Conservation (phyloP, 2,329 filamentous ascomycete genomes). For the Blumeria graminis region DNA sequence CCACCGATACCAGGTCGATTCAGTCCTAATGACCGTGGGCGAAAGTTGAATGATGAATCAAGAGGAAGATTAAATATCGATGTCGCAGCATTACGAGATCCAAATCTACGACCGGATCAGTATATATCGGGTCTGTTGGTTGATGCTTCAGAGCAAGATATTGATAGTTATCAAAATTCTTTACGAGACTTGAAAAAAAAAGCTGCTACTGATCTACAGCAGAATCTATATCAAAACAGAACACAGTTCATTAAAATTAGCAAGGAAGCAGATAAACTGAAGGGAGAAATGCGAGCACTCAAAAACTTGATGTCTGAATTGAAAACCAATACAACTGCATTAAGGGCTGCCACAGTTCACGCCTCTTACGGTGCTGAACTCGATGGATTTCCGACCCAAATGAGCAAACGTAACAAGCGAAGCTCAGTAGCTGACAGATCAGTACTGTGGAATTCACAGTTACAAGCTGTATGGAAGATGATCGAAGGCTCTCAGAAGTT, state of each 20-base stretch:
- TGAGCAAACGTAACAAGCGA: slow-evolving; percentile 55
- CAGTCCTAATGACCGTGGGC: slow-evolving; percentile 7
- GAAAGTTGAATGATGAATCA: slow-evolving; percentile 12
- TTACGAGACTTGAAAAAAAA: slow-evolving; percentile 13
- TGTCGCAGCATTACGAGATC: slow-evolving; percentile 53
- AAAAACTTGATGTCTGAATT: slow-evolving; percentile 81
- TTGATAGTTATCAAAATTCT: slow-evolving; percentile 13
- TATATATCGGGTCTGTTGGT: slow-evolving; percentile 28
- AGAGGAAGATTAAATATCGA: slow-evolving; percentile 44
- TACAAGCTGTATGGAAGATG: slow-evolving; percentile 69
- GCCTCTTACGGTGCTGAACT: slow-evolving; percentile 23
- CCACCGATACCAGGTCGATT: slow-evolving; percentile 37
- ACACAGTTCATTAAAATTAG: slow-evolving; percentile 98
- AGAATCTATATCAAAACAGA: slow-evolving; percentile 89
- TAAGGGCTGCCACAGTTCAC: slow-evolving; percentile 33
- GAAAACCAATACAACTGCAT: slow-evolving; percentile 48
- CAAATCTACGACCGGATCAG: slow-evolving; percentile 54
- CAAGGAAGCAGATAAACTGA: slow-evolving; percentile 94
- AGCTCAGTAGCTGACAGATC: slow-evolving; percentile 61
- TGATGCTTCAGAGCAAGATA: slow-evolving; percentile 15
- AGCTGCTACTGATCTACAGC: slow-evolving; percentile 47
- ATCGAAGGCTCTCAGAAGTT: slow-evolving; percentile 98
- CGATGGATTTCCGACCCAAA: slow-evolving; percentile 26
- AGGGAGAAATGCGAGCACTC: slow-evolving; percentile 81
- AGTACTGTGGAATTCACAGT: slow-evolving; percentile 42